These are phyloP conservation scores for Sicyos baderoa DNA, from an alignment of 306 rosid species.

Conservation along the genomic window DNA sequence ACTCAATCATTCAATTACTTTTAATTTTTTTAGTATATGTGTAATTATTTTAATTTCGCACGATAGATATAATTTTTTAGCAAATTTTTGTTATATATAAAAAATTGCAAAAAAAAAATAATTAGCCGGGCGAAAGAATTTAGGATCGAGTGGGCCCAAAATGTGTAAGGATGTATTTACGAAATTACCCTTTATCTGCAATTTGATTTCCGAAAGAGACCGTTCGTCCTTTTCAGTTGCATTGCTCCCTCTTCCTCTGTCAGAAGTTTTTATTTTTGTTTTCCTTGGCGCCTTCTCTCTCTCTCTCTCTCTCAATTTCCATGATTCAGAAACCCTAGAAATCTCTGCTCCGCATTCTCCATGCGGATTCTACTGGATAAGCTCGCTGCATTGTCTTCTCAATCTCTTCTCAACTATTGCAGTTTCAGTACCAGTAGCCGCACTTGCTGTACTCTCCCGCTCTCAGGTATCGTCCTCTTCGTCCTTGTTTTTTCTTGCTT, in stretches of 20 bases:
- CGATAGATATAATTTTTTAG: too few relatives aligned
- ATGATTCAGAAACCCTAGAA: slow-evolving; percentile 36
- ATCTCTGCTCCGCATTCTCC: slow-evolving; percentile 16
- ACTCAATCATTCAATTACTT: too few relatives aligned
- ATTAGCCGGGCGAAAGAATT: slow-evolving; percentile 6
- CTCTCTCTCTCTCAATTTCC: slow-evolving; percentile 23
- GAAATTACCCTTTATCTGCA: neutral
- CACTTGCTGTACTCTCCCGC: neutral
- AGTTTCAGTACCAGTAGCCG: neutral
- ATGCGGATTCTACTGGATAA: slow-evolving; percentile 2
- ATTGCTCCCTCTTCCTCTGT: slow-evolving; percentile 3
- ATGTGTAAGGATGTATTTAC: neutral
- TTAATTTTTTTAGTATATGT: too few relatives aligned
- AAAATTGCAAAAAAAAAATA: too few relatives aligned
- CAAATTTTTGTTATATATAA: too few relatives aligned
- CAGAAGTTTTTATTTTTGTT: neutral
- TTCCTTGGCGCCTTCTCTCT: slow-evolving; percentile 18
- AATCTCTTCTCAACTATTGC: slow-evolving; percentile 5
- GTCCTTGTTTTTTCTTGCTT: slow-evolving; percentile 5
- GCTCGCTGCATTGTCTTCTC: slow-evolving; percentile 11
- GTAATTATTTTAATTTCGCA: too few relatives aligned
- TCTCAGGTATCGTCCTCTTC: slow-evolving; percentile 5
- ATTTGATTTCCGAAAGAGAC: neutral
- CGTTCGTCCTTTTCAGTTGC: slow-evolving; percentile 22
- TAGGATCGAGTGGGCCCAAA: slow-evolving; percentile 13